Percentiles rank a stretch among this genome's conserved stretches.
Conservation (phyloP, 2,329 filamentous ascomycete genomes). For the Chrysoporthe cubensis region DNA sequence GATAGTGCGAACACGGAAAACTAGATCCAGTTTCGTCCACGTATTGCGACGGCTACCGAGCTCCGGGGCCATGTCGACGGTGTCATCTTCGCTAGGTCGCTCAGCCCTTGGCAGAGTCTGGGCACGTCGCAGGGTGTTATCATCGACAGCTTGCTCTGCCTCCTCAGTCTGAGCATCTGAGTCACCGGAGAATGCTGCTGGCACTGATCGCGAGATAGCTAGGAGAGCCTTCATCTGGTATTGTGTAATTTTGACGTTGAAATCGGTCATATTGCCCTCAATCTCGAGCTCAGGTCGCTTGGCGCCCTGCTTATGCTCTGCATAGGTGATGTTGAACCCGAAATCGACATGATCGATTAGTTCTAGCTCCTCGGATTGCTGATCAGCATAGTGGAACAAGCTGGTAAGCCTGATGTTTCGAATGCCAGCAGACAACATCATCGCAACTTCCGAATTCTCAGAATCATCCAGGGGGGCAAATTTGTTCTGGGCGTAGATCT, state of each 20-base stretch:
- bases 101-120: conserved; percentile 52
- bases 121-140: conserved; percentile 54
- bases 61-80: conserved; percentile 69
- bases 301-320: conserved; percentile 77
- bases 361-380: conserved; percentile 81
- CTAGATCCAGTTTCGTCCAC: conserved; percentile 92
- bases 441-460: conserved; percentile 73
- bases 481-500: conserved; percentile 95
- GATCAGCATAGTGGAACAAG: conserved; percentile 77
- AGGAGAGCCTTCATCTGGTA: conserved; percentile 89
- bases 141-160: conserved; percentile 73
- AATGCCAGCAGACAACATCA: conserved; percentile 89
- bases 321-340: conserved; percentile 88
- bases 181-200: conserved; percentile 81
- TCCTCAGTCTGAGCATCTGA: conserved; percentile 72
- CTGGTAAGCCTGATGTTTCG: conserved; percentile 91
- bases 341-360: conserved; percentile 97
- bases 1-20: conserved; percentile 87
- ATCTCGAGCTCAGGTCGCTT: conserved; percentile 91
- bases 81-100: conserved; percentile 48
- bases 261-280: conserved; percentile 87
- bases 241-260: conserved; percentile 88
- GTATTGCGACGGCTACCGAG: conserved; percentile 68
- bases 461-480: conserved; percentile 85
- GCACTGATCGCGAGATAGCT: conserved; percentile 85